These are phyloP conservation scores for Chaetomidium leptoderma DNA, from an alignment of 495 filamentous ascomycete genomes.

Conservation along the genomic window DNA sequence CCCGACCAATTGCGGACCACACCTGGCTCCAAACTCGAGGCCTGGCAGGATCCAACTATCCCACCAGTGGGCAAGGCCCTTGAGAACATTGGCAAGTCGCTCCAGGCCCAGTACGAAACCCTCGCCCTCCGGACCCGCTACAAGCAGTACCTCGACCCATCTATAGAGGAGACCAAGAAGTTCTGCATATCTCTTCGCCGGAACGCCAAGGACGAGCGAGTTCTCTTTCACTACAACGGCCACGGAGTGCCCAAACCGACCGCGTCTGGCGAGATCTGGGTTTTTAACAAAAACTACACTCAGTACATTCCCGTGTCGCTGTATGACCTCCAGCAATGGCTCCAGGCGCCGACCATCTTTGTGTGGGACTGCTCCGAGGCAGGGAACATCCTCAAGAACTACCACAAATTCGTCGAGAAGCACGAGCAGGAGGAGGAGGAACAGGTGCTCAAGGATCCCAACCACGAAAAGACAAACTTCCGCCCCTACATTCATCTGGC, in stretches of 20 bases:
- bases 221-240: conserved; percentile 97
- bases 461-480: conserved; percentile 61
- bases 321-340: conserved; percentile 93
- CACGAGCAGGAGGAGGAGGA: conserved; percentile 83
- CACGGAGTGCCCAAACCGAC: conserved; percentile 98
- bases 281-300: conserved; percentile 97
- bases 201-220: conserved; percentile 91
- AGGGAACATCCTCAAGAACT: conserved; percentile 90
- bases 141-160: conserved; percentile 93
- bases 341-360: conserved; percentile 90
- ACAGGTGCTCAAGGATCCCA: conserved; percentile 64
- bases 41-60: conserved; percentile 89
- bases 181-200: conserved; percentile 84
- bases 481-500: conserved; percentile 83
- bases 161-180: conserved; percentile 92
- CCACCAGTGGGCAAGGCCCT: conserved; percentile 78
- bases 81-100: conserved; percentile 89
- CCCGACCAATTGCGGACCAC: conserved; percentile 92
- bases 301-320: conserved; percentile 97
- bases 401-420: conserved; percentile 88
- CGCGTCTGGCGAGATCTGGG: conserved; percentile 95
- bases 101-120: conserved; percentile 94
- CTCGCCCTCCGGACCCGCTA: conserved; percentile 90
- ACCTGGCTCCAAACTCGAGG: conserved; percentile 88
- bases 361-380: conserved; percentile 98